Evolutionary conservation across 805 yeast genomes (phyloP).

Genomic region (Citeromyces nyonsensis): DNA sequence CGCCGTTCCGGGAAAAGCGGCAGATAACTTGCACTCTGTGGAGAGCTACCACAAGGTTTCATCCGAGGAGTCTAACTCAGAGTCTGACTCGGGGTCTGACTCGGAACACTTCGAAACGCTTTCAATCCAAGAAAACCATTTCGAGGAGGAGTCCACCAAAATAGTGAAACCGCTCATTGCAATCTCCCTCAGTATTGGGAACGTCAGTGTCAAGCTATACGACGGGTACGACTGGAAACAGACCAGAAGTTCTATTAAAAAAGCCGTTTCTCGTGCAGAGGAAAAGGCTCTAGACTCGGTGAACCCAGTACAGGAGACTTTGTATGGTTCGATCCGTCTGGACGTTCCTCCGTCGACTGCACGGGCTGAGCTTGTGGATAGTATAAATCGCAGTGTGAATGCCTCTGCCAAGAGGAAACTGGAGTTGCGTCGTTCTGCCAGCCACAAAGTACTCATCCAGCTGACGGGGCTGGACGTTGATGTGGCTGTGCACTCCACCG

Average conservation of each 20-base stretch:
- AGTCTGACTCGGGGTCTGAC: too few species aligned
- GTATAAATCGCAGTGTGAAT: slow-evolving; percentile 8
- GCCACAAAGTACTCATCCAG: slow-evolving; percentile 43
- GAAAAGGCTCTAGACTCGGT: slow-evolving; percentile 17
- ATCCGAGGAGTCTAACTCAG: too few species aligned
- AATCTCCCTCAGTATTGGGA: slow-evolving; percentile 18
- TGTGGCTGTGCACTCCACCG: slow-evolving; percentile 23
- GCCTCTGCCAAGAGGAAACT: slow-evolving; percentile 21
- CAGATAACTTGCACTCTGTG: slow-evolving; percentile 3
- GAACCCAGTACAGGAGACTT: slow-evolving; percentile 30
- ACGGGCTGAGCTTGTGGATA: slow-evolving; percentile 39
- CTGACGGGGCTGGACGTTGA: slow-evolving; percentile 33
- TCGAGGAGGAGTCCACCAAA: slow-evolving; percentile 1
- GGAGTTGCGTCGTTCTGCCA: slow-evolving; percentile 47
- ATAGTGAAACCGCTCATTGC: slow-evolving; percentile 10
- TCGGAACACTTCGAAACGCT: slow-evolving; percentile 8
- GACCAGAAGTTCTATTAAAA: slow-evolving; percentile 51
- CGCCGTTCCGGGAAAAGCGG: slow-evolving; percentile 3
- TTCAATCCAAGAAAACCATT: not conserved
- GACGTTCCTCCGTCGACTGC: slow-evolving; percentile 34
- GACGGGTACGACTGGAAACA: slow-evolving; percentile 93
- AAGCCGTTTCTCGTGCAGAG: slow-evolving; percentile 53
- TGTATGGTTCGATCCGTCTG: slow-evolving; percentile 72
- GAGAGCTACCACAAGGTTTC: slow-evolving; percentile 3
- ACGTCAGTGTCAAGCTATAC: slow-evolving; percentile 31